phyloP scores from a whole-genome alignment of 208 protist genomes.

The Wallacemonas sp. region DNA sequence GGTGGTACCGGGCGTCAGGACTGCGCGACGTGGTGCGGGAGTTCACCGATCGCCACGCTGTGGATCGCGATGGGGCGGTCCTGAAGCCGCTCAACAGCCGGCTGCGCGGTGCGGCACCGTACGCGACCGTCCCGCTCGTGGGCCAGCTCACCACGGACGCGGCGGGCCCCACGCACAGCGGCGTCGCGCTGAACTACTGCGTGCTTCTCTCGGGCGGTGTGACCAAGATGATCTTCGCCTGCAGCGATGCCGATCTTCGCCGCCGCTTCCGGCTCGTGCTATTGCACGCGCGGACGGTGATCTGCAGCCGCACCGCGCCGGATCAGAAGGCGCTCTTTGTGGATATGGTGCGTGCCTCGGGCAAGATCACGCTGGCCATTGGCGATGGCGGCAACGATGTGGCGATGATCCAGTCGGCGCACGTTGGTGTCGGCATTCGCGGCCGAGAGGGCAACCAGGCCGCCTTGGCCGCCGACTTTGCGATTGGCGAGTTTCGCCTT shows the following conservation, averaged over 20 bases:
- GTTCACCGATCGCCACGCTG: conserved; percentile 34
- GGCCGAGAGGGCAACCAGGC: conserved; percentile 92
- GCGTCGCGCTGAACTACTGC: conserved; percentile 21
- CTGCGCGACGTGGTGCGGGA: conserved; percentile 60
- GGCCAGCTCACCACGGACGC: not conserved
- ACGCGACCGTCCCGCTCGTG: conserved; percentile 7
- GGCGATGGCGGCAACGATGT: conserved; percentile 96
- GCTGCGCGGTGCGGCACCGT: conserved; percentile 2
- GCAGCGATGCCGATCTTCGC: conserved; percentile 38
- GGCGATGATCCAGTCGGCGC: conserved; percentile 93
- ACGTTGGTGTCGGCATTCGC: conserved; percentile 90
- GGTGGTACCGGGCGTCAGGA: conserved; percentile 44
- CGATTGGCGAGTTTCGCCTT: conserved; percentile 91
- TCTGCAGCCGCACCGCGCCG: conserved; percentile 75
- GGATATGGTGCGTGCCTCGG: conserved; percentile 49
- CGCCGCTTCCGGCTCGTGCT: conserved; percentile 48
- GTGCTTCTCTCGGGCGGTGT: conserved; percentile 65
- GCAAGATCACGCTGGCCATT: conserved; percentile 84
- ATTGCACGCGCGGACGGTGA: conserved; percentile 55
- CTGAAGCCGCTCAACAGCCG: conserved; percentile 50
- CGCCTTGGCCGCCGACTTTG: conserved; percentile 89
- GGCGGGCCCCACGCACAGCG: not conserved
- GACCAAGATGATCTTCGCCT: conserved; percentile 44
- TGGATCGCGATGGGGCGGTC: conserved; percentile 26
- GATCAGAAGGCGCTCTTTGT: conserved; percentile 73